Conservation (phyloP, 1,284 basidiomycete genomes). For the Trametes sp. region DNA sequence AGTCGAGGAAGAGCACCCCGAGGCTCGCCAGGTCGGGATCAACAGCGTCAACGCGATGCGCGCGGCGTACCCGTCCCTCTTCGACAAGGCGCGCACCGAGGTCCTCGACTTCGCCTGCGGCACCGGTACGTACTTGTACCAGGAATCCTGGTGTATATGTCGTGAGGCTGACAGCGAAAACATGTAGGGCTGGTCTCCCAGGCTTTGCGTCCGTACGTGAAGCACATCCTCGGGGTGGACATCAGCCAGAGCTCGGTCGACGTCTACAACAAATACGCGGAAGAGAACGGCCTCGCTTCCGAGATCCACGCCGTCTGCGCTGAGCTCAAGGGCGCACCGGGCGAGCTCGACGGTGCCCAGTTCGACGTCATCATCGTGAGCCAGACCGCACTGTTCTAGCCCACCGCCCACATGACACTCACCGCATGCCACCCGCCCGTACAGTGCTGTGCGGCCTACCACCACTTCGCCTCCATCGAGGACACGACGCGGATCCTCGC, state of each 20-base stretch:
- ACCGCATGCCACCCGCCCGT: neutral
- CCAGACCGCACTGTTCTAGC: neutral
- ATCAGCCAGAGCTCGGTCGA: conserved; percentile 71
- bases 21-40: conserved; percentile 37
- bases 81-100: conserved; percentile 62
- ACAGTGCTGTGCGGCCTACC: conserved; percentile 49
- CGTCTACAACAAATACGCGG: conserved; percentile 61
- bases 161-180: neutral
- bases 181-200: conserved; percentile 62
- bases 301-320: conserved; percentile 66
- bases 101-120: conserved; percentile 79
- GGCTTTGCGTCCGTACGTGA: conserved; percentile 57
- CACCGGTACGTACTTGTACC: conserved; percentile 52
- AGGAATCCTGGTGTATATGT: too few species aligned
- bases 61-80: conserved; percentile 48
- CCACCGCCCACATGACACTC: too few species aligned
- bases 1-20: conserved; percentile 40
- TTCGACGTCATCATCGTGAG: conserved; percentile 71
- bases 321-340: conserved; percentile 54
- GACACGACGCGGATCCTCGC: conserved; percentile 58
- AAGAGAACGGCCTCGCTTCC: conserved; percentile 64
- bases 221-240: conserved; percentile 71
- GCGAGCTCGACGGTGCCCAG: conserved; percentile 56
- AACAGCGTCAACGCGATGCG: conserved; percentile 53
- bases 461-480: conserved; percentile 65